phyloP scores from a whole-genome alignment of 306 rosid species.

The Quercus mongolica region DNA sequence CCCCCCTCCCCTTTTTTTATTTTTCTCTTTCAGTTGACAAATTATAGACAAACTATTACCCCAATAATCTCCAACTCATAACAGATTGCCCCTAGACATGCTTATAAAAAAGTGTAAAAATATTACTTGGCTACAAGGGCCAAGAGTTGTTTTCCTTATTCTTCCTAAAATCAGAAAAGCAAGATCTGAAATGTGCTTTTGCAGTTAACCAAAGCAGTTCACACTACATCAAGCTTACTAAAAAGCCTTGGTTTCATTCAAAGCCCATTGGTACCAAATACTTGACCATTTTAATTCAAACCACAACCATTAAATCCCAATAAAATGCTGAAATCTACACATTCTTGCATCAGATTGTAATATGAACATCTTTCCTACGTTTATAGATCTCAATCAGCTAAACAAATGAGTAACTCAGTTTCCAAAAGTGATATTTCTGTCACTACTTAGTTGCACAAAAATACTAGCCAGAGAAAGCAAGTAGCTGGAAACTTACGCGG shows the following conservation, averaged over 20 bases:
- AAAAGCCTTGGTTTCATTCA: background rate
- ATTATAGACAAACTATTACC: background rate
- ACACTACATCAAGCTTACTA: background rate
- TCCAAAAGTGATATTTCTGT: slow-evolving; percentile 12
- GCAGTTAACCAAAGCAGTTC: background rate
- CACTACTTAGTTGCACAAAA: slow-evolving; percentile 7
- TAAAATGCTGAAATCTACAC: background rate
- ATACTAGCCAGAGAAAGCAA: slow-evolving; percentile 23
- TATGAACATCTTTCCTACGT: background rate
- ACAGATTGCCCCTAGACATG: background rate
- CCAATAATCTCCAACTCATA: background rate
- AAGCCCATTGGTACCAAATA: background rate
- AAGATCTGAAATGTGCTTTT: background rate
- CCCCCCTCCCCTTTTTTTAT: too few species aligned
- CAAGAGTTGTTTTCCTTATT: background rate
- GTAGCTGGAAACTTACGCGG: slow-evolving; percentile 74
- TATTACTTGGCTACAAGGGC: background rate
- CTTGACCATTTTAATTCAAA: background rate
- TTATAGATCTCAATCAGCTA: background rate
- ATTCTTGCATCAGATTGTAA: background rate
- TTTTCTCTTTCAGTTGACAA: background rate
- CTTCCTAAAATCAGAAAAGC: background rate
- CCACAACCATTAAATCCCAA: background rate
- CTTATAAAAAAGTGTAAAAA: background rate
- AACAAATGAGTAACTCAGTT: background rate